These are phyloP conservation scores for Xanthoceras sorbifolium DNA, from an alignment of 345 rosid species.

Conservation along the genomic window DNA sequence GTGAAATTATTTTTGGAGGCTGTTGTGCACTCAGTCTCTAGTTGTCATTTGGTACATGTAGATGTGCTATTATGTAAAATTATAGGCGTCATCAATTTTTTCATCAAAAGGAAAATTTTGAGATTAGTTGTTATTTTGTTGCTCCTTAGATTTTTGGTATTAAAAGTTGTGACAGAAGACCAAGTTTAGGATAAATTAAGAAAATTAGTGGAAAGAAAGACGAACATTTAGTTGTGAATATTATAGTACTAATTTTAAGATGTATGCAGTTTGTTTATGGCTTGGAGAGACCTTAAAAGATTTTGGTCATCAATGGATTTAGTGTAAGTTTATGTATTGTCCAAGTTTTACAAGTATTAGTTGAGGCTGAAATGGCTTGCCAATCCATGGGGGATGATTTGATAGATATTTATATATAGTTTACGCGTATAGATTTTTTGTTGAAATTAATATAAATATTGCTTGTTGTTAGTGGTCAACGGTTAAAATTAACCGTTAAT, in stretches of 20 bases:
- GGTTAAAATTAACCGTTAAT: too few species aligned
- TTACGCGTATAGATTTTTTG: too few species aligned
- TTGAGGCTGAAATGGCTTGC: too few species aligned
- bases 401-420: too few species aligned
- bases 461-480: too few species aligned
- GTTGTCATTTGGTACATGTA: slow-evolving; percentile 7
- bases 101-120: neutral
- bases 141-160: neutral
- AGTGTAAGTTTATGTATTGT: neutral
- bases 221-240: neutral
- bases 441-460: too few species aligned
- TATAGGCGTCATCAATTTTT: neutral
- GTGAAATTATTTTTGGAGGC: slow-evolving; percentile 30
- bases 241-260: neutral
- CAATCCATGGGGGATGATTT: too few species aligned
- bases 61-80: slow-evolving; percentile 6
- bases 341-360: too few species aligned
- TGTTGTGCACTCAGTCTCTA: neutral
- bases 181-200: neutral
- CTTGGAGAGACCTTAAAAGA: neutral
- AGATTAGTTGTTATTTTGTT: neutral
- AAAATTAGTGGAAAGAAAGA: neutral
- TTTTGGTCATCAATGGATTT: neutral
- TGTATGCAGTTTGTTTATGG: neutral
- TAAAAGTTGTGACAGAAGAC: neutral